phyloP scores from a whole-genome alignment of 192 early-diverging fungal species.

The Gigaspora rosea region DNA sequence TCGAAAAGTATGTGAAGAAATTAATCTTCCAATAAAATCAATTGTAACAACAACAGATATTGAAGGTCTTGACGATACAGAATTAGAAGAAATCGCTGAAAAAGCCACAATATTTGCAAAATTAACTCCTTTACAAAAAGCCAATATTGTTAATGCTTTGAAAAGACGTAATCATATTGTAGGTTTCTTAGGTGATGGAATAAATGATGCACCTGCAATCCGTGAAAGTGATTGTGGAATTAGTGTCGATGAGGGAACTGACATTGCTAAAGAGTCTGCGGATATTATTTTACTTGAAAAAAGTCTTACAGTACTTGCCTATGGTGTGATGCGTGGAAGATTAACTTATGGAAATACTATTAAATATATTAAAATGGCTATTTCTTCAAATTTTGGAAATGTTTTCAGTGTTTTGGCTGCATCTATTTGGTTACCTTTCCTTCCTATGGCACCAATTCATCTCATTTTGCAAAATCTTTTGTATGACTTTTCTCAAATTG shows the following conservation, averaged over 20 bases:
- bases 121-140: constrained; percentile 52
- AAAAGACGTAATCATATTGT: constrained; percentile 43
- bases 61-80: constrained; percentile 35
- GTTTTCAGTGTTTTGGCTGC: constrained; percentile 55
- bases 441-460: constrained; percentile 51
- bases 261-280: constrained; percentile 58
- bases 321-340: constrained; percentile 46
- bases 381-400: constrained; percentile 58
- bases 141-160: constrained; percentile 42
- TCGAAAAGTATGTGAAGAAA: constrained; percentile 48
- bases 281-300: constrained; percentile 56
- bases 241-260: constrained; percentile 52
- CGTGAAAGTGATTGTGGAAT: constrained; percentile 53
- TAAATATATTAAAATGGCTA: constrained; percentile 59
- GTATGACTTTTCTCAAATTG: constrained; percentile 53
- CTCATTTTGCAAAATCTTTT: constrained; percentile 51
- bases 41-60: constrained; percentile 46
- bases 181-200: constrained; percentile 57
- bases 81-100: constrained; percentile 39
- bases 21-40: constrained; percentile 44
- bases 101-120: constrained; percentile 56
- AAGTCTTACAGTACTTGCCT: constrained; percentile 41
- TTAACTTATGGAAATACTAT: constrained; percentile 55
- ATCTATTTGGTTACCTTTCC: constrained; percentile 54
- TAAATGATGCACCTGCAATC: constrained; percentile 58